Base-by-base conservation (phyloP, 2,329 filamentous ascomycete genomes). In the Claviceps fusiformis region DNA sequence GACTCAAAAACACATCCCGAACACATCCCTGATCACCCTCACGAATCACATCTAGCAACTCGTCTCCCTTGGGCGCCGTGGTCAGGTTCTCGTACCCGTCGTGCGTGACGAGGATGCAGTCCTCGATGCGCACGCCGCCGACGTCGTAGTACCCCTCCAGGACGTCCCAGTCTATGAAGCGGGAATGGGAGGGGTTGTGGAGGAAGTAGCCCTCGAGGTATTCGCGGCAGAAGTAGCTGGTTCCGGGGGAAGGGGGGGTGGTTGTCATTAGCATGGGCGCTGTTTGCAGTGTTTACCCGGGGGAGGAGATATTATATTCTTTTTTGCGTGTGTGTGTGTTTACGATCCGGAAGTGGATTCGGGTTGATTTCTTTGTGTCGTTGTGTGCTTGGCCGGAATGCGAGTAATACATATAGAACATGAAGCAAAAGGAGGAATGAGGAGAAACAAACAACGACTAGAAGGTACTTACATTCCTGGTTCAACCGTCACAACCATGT, bases 61-160 rank as follows among this genome's bases (percentile, higher is more conserved):
- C 83, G 53, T 85, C 76, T 2, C 82, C 81, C 73, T 95, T 95
- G 0, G 88, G 87, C 35, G 86, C 86, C 19, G 79, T 78, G 1
- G 90, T 95, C 66, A 97, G 65, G 65, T 95, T 95, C 70, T 96
- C 90, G 63, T 82, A 83, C 0, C 91, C 90, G 29, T 80, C 74
- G 58, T 85, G 76, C 1, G 86, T 93, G 50, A 97, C 83, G 27
- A 93, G 75, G 44, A 97, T 79, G 67, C 92, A 88, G 65, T 97
- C 90, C 72, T 98, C 93, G 58, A 97, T 95, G 50, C 93, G 80
- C 31, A 95, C 89, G 39, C 93, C 93, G 17, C 92, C 93, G 1
- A 97, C 85, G 31, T 71, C 73, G 74, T 87, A 92, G 67, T 86
- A 92, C 59, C 72, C 73, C 57, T 83, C 81, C 51, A 93, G 70